Conservation (phyloP, 1,139 yeast species). For the Saccharomycopsis crataegensis region DNA sequence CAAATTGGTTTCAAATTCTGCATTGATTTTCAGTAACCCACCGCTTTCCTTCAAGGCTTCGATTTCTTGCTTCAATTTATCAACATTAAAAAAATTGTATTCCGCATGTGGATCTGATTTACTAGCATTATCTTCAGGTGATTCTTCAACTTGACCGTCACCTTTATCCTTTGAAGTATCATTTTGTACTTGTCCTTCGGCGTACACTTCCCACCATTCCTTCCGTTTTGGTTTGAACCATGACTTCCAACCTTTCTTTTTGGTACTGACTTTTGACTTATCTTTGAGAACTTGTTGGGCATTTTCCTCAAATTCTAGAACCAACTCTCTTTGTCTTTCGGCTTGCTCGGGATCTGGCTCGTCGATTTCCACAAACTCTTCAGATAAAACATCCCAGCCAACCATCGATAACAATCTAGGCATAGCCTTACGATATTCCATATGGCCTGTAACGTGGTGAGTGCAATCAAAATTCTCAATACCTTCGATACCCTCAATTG, state of each 20-base stretch:
- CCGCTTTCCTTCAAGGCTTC: slow-evolving; percentile 17
- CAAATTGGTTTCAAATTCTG: slow-evolving; percentile 6
- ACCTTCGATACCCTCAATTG: slow-evolving; percentile 54
- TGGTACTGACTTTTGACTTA: slow-evolving; percentile 28
- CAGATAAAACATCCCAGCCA: slow-evolving; percentile 80
- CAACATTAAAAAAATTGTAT: slow-evolving; percentile 16
- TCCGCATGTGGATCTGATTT: slow-evolving; percentile 13
- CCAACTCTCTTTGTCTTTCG: slow-evolving; percentile 70
- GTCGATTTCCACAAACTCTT: slow-evolving; percentile 91
- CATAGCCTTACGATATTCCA: slow-evolving; percentile 92
- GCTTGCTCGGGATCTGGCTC: slow-evolving; percentile 90
- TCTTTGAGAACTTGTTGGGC: slow-evolving; percentile 49
- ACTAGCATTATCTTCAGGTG: background rate
- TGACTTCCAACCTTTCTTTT: slow-evolving; percentile 41
- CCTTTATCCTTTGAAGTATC: slow-evolving; percentile 23
- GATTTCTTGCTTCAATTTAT: slow-evolving; percentile 15
- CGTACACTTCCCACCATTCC: slow-evolving; percentile 83
- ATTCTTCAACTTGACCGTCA: slow-evolving; percentile 16
- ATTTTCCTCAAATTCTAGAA: slow-evolving; percentile 81
- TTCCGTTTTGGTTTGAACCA: slow-evolving; percentile 74
- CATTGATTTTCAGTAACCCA: slow-evolving; percentile 14
- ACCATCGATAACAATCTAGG: slow-evolving; percentile 64
- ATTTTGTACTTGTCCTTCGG: slow-evolving; percentile 29
- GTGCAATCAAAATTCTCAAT: slow-evolving; percentile 86
- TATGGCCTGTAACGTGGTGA: slow-evolving; percentile 84